Base-by-base conservation (phyloP, 257 asterid genomes). In the Cruciata laevipes region DNA sequence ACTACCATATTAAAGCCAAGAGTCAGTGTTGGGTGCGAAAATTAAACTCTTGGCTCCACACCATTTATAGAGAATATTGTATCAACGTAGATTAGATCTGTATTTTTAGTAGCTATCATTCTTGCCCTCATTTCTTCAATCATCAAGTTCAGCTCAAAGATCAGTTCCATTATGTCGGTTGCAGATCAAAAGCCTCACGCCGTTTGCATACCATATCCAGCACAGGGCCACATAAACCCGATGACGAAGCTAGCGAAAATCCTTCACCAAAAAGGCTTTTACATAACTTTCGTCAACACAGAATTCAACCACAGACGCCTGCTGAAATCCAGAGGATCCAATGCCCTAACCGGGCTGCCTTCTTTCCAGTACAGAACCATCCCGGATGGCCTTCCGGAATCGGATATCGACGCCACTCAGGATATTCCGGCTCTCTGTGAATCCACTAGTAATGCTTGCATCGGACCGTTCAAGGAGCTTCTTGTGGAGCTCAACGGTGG, bases 381-480 rank as follows among this genome's bases (percentile, higher is more conserved):
- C 32, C 72, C 75, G 1, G 79, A 75, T 12, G 60, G 60, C 11
- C 60, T 53, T 21, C 60, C 60, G 7, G 30, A 27, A 6, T 18
- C 60, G 23, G 60, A 66, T 27, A 44, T 40, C 12, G 72, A 70
- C 20, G 30, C 79, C 6, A 70, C 79, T 11, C 79, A 75, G 70
- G 75, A 70, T 33, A 51, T 70, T 21, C 23, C 66, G 4, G 4
- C 72, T 21, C 75, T 75, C 2, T 35, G 51, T 16, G 25, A 70
- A 5, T 75, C 75, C 61, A 60, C 52, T 0, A 35, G 65, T 3
- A 59, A 4, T 0, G 25, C 44, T 25, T 65, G 75, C 16, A 33
- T 70, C 32, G 72, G 31, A 23, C 75, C 75, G 16, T 75, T 75
- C 24, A 75, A 24, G 14, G 69, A 65, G 6, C 70, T 75, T 24